phyloP scores from a whole-genome alignment of 768 basidiomycete species.

The Lenzites betulinus region DNA sequence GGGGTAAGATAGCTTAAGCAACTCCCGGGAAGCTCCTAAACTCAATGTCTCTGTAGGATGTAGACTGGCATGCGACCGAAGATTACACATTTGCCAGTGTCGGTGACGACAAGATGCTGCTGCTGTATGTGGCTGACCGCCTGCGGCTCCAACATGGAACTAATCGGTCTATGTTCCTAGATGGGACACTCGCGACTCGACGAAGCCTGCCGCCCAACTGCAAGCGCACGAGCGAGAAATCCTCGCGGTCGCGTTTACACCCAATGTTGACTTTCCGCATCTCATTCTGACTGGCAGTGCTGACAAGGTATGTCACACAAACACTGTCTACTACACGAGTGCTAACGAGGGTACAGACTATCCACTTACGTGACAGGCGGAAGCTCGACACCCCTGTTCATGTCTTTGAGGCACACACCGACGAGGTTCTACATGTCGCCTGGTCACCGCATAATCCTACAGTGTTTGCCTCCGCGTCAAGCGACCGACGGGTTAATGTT shows the following conservation, averaged over 20 bases:
- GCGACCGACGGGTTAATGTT: slow-evolving; percentile 90
- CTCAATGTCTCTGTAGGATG: slow-evolving; percentile 63
- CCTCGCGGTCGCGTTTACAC: slow-evolving; percentile 88
- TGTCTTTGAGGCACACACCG: slow-evolving; percentile 89
- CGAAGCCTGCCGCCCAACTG: slow-evolving; percentile 67
- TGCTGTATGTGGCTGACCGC: slow-evolving; percentile 64
- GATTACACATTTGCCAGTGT: slow-evolving; percentile 92
- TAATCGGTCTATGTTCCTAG: slow-evolving; percentile 43
- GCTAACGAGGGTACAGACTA: slow-evolving; percentile 54
- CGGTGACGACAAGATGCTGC: slow-evolving; percentile 92
- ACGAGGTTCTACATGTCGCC: slow-evolving; percentile 90
- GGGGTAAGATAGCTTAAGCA: slow-evolving; percentile 59
- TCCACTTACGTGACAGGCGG: slow-evolving; percentile 86
- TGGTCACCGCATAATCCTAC: slow-evolving; percentile 96
- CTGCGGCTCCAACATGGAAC: background rate
- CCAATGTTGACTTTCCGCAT: slow-evolving; percentile 58
- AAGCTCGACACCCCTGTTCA: slow-evolving; percentile 76
- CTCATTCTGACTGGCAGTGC: slow-evolving; percentile 89
- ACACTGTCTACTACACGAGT: background rate
- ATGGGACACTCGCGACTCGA: slow-evolving; percentile 87
- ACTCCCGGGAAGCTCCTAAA: background rate
- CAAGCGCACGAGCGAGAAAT: slow-evolving; percentile 93
- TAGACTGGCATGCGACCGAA: slow-evolving; percentile 88
- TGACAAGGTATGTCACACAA: slow-evolving; percentile 70
- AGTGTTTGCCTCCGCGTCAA: slow-evolving; percentile 92